Conservation (phyloP, 2,329 filamentous ascomycete species). For the Lasiodiplodia hormozganensis region DNA sequence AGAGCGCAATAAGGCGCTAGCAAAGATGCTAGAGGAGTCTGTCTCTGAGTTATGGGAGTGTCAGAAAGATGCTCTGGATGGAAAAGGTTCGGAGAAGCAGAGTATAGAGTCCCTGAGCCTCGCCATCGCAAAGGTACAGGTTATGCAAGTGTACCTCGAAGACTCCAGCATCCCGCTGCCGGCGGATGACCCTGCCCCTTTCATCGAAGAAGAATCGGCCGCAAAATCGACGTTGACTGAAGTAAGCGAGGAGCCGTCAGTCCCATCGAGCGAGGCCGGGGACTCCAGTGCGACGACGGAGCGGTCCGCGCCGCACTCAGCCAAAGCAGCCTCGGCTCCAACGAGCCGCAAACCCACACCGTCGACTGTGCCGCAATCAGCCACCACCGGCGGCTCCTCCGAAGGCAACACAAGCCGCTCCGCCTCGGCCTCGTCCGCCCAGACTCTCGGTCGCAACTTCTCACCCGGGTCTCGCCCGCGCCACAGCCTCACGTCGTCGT, state of each 20-base stretch:
- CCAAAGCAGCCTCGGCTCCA: constrained; percentile 28
- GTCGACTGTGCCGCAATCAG: constrained; percentile 29
- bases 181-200: constrained; percentile 43
- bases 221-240: constrained; percentile 10
- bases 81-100: constrained; percentile 39
- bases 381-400: constrained; percentile 31
- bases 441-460: constrained; percentile 27
- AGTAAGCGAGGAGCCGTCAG: constrained; percentile 29
- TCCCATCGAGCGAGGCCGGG: constrained; percentile 28
- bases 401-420: not conserved
- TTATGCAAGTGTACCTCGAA: constrained; percentile 58
- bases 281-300: constrained; percentile 24
- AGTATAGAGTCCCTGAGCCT: constrained; percentile 52
- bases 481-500: constrained; percentile 74
- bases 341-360: constrained; percentile 21
- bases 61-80: constrained; percentile 59
- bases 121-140: constrained; percentile 59
- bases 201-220: constrained; percentile 7
- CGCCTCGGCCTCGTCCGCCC: constrained; percentile 3
- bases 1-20: constrained; percentile 69
- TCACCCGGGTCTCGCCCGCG: constrained; percentile 55
- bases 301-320: constrained; percentile 15
- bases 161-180: constrained; percentile 54
- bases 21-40: constrained; percentile 71
- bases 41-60: constrained; percentile 68